Conservation (phyloP, 352 stramenopile species). For the Phytopythium oedochilum region DNA sequence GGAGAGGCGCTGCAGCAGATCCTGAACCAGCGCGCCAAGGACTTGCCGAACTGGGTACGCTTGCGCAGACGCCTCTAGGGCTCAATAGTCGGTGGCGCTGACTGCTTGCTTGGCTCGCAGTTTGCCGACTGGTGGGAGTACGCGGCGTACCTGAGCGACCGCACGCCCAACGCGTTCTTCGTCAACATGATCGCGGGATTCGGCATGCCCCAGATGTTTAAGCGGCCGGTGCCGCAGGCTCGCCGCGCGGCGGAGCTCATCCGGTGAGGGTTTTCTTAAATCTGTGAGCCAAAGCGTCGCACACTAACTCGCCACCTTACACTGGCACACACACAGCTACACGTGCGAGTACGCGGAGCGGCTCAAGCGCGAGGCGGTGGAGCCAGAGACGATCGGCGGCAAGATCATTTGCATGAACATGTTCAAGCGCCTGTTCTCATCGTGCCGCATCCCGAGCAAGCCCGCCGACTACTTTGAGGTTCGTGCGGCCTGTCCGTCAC, state of each 20-base stretch:
- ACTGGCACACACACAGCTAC: too few relatives aligned
- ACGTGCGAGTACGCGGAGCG: slow-evolving; percentile 84
- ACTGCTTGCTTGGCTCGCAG: slow-evolving; percentile 23
- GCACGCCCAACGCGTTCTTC: slow-evolving; percentile 84
- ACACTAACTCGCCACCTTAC: slow-evolving; percentile 41
- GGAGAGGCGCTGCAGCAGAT: slow-evolving; percentile 44
- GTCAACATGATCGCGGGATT: slow-evolving; percentile 96
- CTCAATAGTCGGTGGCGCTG: not conserved
- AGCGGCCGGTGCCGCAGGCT: slow-evolving; percentile 49
- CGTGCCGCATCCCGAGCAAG: slow-evolving; percentile 81
- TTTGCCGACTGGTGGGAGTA: slow-evolving; percentile 93
- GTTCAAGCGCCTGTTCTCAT: slow-evolving; percentile 87
- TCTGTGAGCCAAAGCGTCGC: slow-evolving; percentile 10
- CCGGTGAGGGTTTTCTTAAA: slow-evolving; percentile 9
- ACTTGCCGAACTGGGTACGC: slow-evolving; percentile 50
- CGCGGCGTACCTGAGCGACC: slow-evolving; percentile 68
- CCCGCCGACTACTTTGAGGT: slow-evolving; percentile 47
- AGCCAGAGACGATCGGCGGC: slow-evolving; percentile 84
- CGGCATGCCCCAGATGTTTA: slow-evolving; percentile 90
- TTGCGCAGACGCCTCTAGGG: not conserved
- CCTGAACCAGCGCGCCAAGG: slow-evolving; percentile 37
- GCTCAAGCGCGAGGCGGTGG: slow-evolving; percentile 77
- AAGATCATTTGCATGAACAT: slow-evolving; percentile 88
- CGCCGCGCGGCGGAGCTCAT: slow-evolving; percentile 58
- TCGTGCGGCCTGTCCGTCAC: not conserved